These are phyloP conservation scores for Blastocystis sp. DNA, from an alignment of 352 stramenopile genomes.

Conservation along the genomic window DNA sequence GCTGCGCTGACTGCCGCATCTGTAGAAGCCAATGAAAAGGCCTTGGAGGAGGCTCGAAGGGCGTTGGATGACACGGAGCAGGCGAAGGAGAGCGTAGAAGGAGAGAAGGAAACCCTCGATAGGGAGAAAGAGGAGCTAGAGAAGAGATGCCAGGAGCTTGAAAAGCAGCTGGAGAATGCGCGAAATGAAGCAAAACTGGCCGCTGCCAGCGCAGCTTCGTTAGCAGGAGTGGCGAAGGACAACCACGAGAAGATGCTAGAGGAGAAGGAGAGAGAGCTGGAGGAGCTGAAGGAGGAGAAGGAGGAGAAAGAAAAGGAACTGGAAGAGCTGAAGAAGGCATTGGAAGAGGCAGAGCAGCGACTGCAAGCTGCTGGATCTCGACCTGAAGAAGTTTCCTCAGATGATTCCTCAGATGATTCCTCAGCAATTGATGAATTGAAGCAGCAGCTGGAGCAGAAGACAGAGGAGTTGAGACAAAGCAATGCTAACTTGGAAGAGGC, in stretches of 20 bases:
- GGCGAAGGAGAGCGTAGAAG: not conserved
- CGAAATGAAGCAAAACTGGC: not conserved
- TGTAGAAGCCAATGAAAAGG: not conserved
- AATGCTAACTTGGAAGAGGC: not conserved
- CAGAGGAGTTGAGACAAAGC: not conserved
- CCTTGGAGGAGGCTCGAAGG: not conserved
- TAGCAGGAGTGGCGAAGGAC: not conserved
- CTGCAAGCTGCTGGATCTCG: not conserved
- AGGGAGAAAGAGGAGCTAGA: conserved; percentile 25
- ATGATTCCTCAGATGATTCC: not conserved
- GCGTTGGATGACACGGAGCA: not conserved
- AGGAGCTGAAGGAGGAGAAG: not conserved
- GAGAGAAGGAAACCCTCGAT: not conserved
- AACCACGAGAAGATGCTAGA: not conserved
- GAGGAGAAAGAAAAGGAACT: conserved; percentile 9
- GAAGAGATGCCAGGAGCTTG: not conserved
- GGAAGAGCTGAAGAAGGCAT: not conserved
- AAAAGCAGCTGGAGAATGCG: conserved; percentile 25
- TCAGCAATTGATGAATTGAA: not conserved
- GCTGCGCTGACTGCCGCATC: not conserved
- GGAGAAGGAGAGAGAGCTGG: conserved; percentile 1
- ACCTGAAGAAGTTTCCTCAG: not conserved
- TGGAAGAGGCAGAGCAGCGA: not conserved
- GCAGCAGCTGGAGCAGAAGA: not conserved
- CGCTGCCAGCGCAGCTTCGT: not conserved